Conservation (phyloP, 495 filamentous ascomycete genomes). For the Penicillium angulare region DNA sequence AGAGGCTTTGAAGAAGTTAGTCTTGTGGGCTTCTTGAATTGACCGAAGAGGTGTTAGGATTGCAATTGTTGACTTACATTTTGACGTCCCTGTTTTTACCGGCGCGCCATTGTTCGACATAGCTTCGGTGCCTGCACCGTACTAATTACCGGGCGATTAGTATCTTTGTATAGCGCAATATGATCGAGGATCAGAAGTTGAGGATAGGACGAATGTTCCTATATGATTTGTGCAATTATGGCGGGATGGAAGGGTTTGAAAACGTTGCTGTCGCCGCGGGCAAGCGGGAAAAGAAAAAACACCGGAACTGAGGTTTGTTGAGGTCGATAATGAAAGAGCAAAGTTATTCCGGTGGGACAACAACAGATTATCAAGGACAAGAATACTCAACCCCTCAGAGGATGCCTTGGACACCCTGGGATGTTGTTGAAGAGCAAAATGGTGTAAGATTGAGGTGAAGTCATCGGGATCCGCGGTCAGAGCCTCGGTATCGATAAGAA, state of each 20-base stretch:
- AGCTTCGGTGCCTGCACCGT: slow-evolving; percentile 1
- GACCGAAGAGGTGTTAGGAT: background rate
- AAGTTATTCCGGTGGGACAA: too few species aligned
- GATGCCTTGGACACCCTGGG: background rate
- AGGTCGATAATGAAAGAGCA: background rate
- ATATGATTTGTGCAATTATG: slow-evolving; percentile 12
- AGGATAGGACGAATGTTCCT: background rate
- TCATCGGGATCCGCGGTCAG: slow-evolving; percentile 14
- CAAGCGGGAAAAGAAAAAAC: slow-evolving; percentile 8
- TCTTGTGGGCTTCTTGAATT: slow-evolving; percentile 2
- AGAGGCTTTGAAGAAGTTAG: slow-evolving; percentile 29
- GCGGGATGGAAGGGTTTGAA: slow-evolving; percentile 1
- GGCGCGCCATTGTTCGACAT: slow-evolving; percentile 41
- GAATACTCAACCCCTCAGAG: too few species aligned
- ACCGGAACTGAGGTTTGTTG: background rate
- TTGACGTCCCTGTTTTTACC: slow-evolving; percentile 34
- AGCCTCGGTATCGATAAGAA: slow-evolving; percentile 17
- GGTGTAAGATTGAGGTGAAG: slow-evolving; percentile 12
- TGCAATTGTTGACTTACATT: slow-evolving; percentile 23
- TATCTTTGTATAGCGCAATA: background rate
- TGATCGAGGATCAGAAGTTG: background rate
- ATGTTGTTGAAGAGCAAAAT: background rate
- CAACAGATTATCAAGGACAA: too few species aligned
- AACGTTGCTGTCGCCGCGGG: slow-evolving; percentile 11
- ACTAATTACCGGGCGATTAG: background rate